Base-by-base conservation (phyloP, 768 basidiomycete species). In the Russula sp. region DNA sequence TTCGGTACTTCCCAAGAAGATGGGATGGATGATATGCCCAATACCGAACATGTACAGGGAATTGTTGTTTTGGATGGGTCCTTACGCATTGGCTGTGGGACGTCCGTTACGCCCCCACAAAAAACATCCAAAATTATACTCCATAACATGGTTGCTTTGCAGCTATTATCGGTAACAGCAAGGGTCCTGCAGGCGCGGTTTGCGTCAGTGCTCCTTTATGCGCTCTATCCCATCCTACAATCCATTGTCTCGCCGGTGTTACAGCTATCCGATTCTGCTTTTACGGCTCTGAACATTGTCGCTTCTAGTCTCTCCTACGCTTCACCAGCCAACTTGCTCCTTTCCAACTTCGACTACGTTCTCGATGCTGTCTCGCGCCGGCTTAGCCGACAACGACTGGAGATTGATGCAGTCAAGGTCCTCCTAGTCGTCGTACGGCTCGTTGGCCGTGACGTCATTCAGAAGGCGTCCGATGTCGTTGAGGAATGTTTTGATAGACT, bases 401-500 rank as follows among this genome's bases (percentile, higher is more conserved):
- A 96, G 64, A 79, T 90, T 2, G 85, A 90, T 38, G 96, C 96
- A 0, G 90, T 95, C 9, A 87, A 90, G 65, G 94, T 98, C 7
- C 78, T 99, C 22, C 82, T 84, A 14, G 75, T 94, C 32, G 84
- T 98, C 70, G 82, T 98, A 59, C 85, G 88, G 9, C 78, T 98
- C 13, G 90, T 96, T 7, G 96, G 97, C 0, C 78, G 79, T 34
- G 88, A 90, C 58, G 85, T 98, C 36, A 91, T 98, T 0, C 85
- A 90, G 49, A 85, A 86, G 67, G 94, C 97, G 8, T 86, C 88
- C 14, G 97, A 98, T 71, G 86, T 98, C 10, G 93, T 98, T 10
- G 96, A 97, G 72, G 95, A 97, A 72, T 95, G 96, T 63, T 98
- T 98, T 67, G 96, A 98, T 73, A 85, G 94, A 34, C 77, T 98